phyloP scores from a whole-genome alignment of 345 rosid species.

The Dovyalis caffra region DNA sequence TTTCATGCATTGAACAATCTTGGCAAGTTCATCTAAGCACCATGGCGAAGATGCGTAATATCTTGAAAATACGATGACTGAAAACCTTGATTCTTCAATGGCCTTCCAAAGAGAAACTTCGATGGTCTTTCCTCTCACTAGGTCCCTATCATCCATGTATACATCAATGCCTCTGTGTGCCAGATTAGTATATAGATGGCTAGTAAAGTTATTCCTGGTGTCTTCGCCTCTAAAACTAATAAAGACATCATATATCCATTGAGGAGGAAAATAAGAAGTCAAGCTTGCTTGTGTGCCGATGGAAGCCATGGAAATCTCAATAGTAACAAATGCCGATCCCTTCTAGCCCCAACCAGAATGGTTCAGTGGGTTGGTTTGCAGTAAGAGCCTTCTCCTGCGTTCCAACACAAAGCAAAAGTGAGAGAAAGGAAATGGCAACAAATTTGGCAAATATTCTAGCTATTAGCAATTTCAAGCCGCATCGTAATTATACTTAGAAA shows the following conservation, averaged over 20 bases:
- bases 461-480: not conserved
- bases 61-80: not conserved
- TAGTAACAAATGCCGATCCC: too few species aligned
- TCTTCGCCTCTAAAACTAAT: not conserved
- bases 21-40: not conserved
- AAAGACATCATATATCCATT: not conserved
- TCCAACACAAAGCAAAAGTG: too few species aligned
- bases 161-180: not conserved
- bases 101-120: not conserved
- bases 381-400: too few species aligned
- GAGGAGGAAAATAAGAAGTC: not conserved
- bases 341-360: too few species aligned
- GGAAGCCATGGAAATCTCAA: too few species aligned
- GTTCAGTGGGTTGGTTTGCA: too few species aligned
- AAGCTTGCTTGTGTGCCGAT: not conserved
- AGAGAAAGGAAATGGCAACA: too few species aligned
- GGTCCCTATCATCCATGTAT: not conserved
- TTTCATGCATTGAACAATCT: too few species aligned
- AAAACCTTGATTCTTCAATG: not conserved
- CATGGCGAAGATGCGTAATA: not conserved
- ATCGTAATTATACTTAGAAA: not conserved
- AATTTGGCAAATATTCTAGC: not conserved
- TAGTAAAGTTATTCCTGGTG: not conserved
- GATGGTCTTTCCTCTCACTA: not conserved
- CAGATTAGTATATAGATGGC: not conserved